A percentile compares a stretch with the other conserved stretches of the same genome.
Evolutionary conservation across 2,329 filamentous ascomycete genomes (phyloP).

Genomic region (Calonectria ilicicola): DNA sequence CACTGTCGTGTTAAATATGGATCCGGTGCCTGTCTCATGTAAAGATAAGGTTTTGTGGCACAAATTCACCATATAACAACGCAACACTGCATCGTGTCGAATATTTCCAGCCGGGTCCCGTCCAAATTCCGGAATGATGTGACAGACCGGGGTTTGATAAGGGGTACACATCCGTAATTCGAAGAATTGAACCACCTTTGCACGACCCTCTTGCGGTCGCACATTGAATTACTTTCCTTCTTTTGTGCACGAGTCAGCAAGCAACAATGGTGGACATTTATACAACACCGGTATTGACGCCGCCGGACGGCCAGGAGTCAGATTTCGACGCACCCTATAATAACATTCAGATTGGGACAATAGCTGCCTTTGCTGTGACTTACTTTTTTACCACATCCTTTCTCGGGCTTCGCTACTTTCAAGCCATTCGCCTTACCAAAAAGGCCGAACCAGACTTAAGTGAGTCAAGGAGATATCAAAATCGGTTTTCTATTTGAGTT

Average conservation of each 20-base stretch:
- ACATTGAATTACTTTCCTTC: background rate
- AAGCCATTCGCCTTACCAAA: background rate
- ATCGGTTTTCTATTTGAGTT: no score
- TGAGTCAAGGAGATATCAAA: background rate
- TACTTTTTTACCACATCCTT: background rate
- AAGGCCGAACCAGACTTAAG: background rate
- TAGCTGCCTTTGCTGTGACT: background rate
- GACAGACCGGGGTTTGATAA: background rate
- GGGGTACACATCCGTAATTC: background rate
- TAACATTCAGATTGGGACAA: background rate
- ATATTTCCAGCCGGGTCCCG: background rate
- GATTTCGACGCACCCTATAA: slow-evolving; percentile 2
- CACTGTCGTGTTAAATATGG: background rate
- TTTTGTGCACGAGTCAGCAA: background rate
- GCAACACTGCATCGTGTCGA: background rate
- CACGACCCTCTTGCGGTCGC: background rate
- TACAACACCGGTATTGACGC: background rate
- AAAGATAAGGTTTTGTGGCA: background rate
- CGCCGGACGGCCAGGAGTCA: background rate
- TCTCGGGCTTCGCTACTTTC: slow-evolving; percentile 1
- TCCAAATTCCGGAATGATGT: background rate
- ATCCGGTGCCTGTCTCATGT: no score
- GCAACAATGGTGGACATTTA: background rate
- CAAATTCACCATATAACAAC: background rate
- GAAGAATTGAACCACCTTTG: background rate